Evolutionary conservation across 306 rosid genomes (phyloP).

Genomic region (Cucurbita ficifolia): DNA sequence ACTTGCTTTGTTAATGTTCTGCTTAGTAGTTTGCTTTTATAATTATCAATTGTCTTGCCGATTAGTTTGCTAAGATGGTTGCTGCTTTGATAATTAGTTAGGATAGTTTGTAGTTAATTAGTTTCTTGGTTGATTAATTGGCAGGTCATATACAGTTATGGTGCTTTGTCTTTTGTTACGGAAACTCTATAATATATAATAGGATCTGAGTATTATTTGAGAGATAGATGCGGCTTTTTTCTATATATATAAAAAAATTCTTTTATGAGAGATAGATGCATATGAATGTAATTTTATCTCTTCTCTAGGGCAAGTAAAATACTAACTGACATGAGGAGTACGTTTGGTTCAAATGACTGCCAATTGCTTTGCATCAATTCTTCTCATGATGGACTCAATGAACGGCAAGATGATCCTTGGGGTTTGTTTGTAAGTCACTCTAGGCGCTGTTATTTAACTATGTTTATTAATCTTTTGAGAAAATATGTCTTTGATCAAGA

Average conservation of each 20-base stretch:
- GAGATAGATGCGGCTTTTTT: background rate
- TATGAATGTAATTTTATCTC: slow-evolving; percentile 12
- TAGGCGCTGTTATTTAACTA: background rate
- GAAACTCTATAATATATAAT: background rate
- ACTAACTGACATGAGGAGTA: slow-evolving; percentile 62
- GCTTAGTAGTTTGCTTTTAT: background rate
- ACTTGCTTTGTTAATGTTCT: background rate
- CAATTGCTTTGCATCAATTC: slow-evolving; percentile 72
- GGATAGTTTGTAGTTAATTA: background rate
- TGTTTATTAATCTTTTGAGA: slow-evolving; percentile 1
- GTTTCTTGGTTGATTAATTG: background rate
- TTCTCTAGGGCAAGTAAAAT: slow-evolving; percentile 58
- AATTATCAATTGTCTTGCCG: background rate
- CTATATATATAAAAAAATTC: background rate
- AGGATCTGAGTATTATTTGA: background rate
- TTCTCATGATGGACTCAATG: slow-evolving; percentile 37
- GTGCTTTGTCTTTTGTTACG: background rate
- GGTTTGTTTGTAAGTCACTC: slow-evolving; percentile 50
- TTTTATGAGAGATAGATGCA: background rate
- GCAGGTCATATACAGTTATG: background rate
- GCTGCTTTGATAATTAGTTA: background rate
- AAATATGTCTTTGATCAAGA: background rate
- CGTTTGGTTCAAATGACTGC: slow-evolving; percentile 71
- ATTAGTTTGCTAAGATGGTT: background rate
- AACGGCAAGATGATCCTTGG: slow-evolving; percentile 74